A percentile compares a stretch with the other conserved stretches of the same genome.
Evolutionary conservation across 805 yeast species (phyloP).

Genomic region (Komagataella pastoris): DNA sequence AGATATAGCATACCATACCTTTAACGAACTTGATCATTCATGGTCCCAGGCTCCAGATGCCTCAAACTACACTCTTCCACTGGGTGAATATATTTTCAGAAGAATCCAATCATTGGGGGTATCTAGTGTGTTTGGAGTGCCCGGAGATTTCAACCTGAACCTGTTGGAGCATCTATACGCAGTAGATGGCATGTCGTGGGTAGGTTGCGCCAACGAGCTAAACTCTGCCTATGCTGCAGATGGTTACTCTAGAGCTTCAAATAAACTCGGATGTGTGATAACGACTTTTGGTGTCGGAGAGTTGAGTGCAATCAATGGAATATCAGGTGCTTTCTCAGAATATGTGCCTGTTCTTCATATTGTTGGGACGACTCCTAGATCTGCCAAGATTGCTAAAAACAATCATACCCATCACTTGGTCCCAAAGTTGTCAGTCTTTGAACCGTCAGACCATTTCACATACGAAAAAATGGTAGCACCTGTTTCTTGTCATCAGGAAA

Average conservation of each 20-base stretch:
- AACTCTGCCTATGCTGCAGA: slow-evolving; percentile 39
- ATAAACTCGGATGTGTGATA: slow-evolving; percentile 24
- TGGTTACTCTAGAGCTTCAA: slow-evolving; percentile 24
- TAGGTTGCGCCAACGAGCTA: slow-evolving; percentile 37
- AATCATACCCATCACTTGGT: slow-evolving; percentile 46
- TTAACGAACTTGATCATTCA: not conserved
- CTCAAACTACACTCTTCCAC: slow-evolving; percentile 17
- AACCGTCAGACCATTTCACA: slow-evolving; percentile 49
- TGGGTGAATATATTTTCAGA: slow-evolving; percentile 32
- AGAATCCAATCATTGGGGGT: slow-evolving; percentile 30
- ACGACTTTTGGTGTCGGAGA: slow-evolving; percentile 42
- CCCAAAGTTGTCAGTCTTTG: slow-evolving; percentile 31
- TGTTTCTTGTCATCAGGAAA: slow-evolving; percentile 42
- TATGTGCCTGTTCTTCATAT: slow-evolving; percentile 32
- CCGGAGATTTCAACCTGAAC: slow-evolving; percentile 47
- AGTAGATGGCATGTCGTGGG: slow-evolving; percentile 16
- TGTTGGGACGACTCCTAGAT: slow-evolving; percentile 26
- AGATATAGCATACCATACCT: not conserved
- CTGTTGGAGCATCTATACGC: slow-evolving; percentile 31
- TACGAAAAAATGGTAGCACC: slow-evolving; percentile 50
- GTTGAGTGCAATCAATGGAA: slow-evolving; percentile 33
- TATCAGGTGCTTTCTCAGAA: slow-evolving; percentile 35
- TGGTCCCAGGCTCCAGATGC: not conserved
- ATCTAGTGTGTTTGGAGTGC: slow-evolving; percentile 38
- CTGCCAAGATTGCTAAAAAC: slow-evolving; percentile 5